Base-by-base conservation (phyloP, 208 protist genomes). In the Phytomonas francai region DNA sequence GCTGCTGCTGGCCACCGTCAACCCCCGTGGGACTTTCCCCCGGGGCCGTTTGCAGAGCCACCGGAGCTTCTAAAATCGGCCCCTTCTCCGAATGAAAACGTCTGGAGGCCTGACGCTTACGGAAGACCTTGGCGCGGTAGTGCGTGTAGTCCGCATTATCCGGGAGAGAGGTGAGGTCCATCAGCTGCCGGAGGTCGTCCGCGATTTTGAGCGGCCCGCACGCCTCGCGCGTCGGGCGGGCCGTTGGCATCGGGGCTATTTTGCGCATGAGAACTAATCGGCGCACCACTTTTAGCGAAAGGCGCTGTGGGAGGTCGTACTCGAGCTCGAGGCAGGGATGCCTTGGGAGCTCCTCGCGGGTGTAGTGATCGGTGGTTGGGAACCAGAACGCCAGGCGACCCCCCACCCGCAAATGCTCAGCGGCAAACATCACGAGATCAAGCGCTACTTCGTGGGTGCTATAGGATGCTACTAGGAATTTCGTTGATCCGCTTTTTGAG, bases 371-470 rank as follows among this genome's bases (percentile, higher is more conserved):
- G 11, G 94, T 97, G 16, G 95, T 98, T 32, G 97, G 92, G 75
- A 98, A 91, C 96, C 96, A 98, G 73, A 96, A 97, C 58, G 92
- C 81, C 9, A 98, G 80, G 45, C 83, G 76, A 19, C 97, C 96
- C 25, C 91, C 91, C 22, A 97, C 60, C 14, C 86, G 80, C 2
- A 98, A 79, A 32, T 81, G 71, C 56, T 82, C 79, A 0, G 97
- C 94, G 7, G 96, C 96, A 67, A 98, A 97, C 34, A 93, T 70
- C 31, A 98, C 77, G 7, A 98, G 72, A 72, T 98, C 97, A 0
- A 87, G 64, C 64, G 94, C 72, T 27, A 98, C 79, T 14, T 96
- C 89, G 27, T 71, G 74, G 59, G 80, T 86, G 30, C 78, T 42
- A 68, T 88, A 84, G 29, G 57, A 57, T 29, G 72, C 56, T 11